Evolutionary conservation across 2,329 filamentous ascomycete genomes (phyloP).

Genomic region (Ascochyta fabae): DNA sequence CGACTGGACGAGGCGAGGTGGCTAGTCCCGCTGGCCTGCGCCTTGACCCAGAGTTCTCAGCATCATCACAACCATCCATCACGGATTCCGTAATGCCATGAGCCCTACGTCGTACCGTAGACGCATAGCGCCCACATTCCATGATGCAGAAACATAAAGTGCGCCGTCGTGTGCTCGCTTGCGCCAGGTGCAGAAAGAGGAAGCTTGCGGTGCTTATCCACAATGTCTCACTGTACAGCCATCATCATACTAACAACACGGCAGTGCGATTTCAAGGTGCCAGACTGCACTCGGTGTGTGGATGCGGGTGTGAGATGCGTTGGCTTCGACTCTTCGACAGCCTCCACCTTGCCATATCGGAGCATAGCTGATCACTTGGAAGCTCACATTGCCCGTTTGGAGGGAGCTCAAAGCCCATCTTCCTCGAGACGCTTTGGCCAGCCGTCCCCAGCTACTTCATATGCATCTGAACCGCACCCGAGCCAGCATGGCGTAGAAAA

Average conservation of each 20-base stretch:
- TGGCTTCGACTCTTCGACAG: slow-evolving; percentile 45
- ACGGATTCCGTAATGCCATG: slow-evolving; percentile 27
- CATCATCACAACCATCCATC: slow-evolving; percentile 18
- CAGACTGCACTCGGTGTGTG: slow-evolving; percentile 43
- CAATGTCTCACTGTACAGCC: slow-evolving; percentile 13
- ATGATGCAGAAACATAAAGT: slow-evolving; percentile 45
- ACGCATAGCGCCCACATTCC: slow-evolving; percentile 20
- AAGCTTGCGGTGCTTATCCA: slow-evolving; percentile 41
- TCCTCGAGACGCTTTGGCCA: slow-evolving; percentile 24
- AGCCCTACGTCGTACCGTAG: slow-evolving; percentile 21
- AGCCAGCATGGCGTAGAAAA: slow-evolving; percentile 28
- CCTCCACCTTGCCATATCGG: slow-evolving; percentile 39
- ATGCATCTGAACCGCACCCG: slow-evolving; percentile 27
- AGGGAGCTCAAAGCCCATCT: slow-evolving; percentile 25
- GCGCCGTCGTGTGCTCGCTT: slow-evolving; percentile 44
- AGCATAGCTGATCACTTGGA: slow-evolving; percentile 46
- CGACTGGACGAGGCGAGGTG: not conserved
- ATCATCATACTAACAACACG: slow-evolving; percentile 22
- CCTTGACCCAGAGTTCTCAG: slow-evolving; percentile 16
- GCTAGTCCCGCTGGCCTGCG: not conserved
- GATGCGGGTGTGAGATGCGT: slow-evolving; percentile 41
- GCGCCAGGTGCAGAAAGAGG: slow-evolving; percentile 45
- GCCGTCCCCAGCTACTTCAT: slow-evolving; percentile 34
- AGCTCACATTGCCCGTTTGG: slow-evolving; percentile 39
- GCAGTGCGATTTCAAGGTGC: slow-evolving; percentile 47